Evolutionary conservation across 2,329 filamentous ascomycete genomes (phyloP).

Genomic region (Incumbomyces lentus): DNA sequence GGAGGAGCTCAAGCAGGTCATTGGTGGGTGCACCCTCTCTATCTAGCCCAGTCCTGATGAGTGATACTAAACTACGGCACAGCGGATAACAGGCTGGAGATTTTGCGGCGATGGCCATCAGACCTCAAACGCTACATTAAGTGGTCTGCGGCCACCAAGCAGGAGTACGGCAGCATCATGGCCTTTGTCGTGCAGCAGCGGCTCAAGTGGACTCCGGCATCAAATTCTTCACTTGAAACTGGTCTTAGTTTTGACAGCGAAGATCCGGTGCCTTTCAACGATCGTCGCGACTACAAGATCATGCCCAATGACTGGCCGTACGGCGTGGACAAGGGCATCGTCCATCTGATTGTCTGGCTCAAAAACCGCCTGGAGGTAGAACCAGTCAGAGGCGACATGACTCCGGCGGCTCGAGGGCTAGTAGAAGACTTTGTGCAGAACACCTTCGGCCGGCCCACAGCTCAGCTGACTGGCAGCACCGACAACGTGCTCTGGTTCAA

Average conservation of each 20-base stretch:
- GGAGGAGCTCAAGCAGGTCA: slow-evolving; percentile 42
- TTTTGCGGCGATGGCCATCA: slow-evolving; percentile 49
- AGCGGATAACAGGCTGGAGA: slow-evolving; percentile 43
- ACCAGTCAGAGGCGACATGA: slow-evolving; percentile 39
- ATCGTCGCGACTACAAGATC: slow-evolving; percentile 45
- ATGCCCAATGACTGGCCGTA: slow-evolving; percentile 57
- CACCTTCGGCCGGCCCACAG: slow-evolving; percentile 39
- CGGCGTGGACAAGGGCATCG: slow-evolving; percentile 43
- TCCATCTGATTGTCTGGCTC: slow-evolving; percentile 49
- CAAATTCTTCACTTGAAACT: slow-evolving; percentile 21
- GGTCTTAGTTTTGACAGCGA: slow-evolving; percentile 32
- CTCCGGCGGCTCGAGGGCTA: slow-evolving; percentile 36
- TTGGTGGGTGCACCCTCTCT: slow-evolving; percentile 30
- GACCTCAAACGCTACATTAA: slow-evolving; percentile 49
- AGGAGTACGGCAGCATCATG: slow-evolving; percentile 45
- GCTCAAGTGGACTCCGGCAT: slow-evolving; percentile 38
- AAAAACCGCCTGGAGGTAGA: slow-evolving; percentile 41
- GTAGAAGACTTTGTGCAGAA: slow-evolving; percentile 41
- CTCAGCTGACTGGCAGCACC: slow-evolving; percentile 24
- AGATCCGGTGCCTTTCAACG: slow-evolving; percentile 43
- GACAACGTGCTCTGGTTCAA: slow-evolving; percentile 54
- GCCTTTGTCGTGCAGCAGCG: slow-evolving; percentile 47
- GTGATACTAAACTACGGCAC: slow-evolving; percentile 4
- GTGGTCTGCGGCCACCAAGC: slow-evolving; percentile 46
- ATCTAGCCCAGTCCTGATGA: neutral